phyloP scores from a whole-genome alignment of 805 yeast species.

The Grigorovia humatica region DNA sequence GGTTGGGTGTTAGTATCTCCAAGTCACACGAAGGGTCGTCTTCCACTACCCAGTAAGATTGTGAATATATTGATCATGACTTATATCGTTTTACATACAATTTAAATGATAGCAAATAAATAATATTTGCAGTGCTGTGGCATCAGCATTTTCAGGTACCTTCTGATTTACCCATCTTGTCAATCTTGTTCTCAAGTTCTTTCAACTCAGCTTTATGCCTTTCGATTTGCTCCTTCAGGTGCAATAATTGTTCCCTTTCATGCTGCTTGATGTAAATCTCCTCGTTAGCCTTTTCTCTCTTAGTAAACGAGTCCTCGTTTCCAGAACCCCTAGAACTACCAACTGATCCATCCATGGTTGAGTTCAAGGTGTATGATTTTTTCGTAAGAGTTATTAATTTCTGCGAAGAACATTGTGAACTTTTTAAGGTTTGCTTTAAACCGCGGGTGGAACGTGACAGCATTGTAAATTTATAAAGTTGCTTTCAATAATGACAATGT shows the following conservation, averaged over 20 bases:
- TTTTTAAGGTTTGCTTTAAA: neutral
- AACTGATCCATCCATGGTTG: slow-evolving; percentile 46
- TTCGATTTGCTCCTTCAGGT: slow-evolving; percentile 64
- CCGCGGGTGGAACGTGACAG: neutral
- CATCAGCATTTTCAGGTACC: neutral
- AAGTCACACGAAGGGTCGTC: too few relatives aligned
- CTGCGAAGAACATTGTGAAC: neutral
- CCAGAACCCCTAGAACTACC: slow-evolving; percentile 43
- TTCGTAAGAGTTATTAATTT: slow-evolving; percentile 3
- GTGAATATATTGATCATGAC: neutral
- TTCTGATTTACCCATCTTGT: slow-evolving; percentile 6
- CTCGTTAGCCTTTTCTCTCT: slow-evolving; percentile 91
- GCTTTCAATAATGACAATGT: neutral
- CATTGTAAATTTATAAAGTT: neutral
- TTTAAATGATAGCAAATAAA: neutral
- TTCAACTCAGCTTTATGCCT: slow-evolving; percentile 59
- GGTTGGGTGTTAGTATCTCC: too few relatives aligned
- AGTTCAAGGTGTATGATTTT: slow-evolving; percentile 14
- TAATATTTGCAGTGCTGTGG: too few relatives aligned
- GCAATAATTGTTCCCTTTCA: slow-evolving; percentile 78
- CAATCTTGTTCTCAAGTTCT: slow-evolving; percentile 38
- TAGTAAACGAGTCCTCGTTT: slow-evolving; percentile 51
- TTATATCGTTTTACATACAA: neutral
- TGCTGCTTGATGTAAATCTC: slow-evolving; percentile 76
- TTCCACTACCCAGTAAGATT: neutral